Evolutionary conservation across 192 early-diverging fungal species (phyloP), one percentile per base, ranked within the genome.

Genomic region (Coemansia sp.): DNA sequence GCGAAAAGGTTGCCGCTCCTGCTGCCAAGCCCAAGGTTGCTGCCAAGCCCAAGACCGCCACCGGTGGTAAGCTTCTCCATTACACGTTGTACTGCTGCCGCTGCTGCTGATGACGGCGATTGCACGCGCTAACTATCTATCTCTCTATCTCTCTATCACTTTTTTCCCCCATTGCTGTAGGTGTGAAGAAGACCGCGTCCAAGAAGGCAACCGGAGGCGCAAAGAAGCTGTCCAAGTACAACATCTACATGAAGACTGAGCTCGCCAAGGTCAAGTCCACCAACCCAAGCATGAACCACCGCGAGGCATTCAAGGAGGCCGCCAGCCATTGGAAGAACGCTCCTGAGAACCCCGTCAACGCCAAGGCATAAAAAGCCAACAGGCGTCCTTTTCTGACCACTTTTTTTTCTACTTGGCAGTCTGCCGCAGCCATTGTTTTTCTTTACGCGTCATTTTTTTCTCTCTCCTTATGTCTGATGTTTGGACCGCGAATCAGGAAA

Each of bases 181-280:
- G 57, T 34, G 57, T 60, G 57, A 60, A 60, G 57, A 60, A 60
- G 57, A 6, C 57, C 31, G 16, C 31, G 1, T 5, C 57, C 57
- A 60, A 60, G 57, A 60, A 36, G 57, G 31, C 31, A 20, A 20
- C 49, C 2, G 57, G 16, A 29, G 40, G 70, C 65, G 74, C 70
- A 27, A 86, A 86, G 73, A 89, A 87, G 81, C 58, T 86, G 52
- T 87, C 88, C 31, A 80, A 87, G 62, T 91, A 91, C 83, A 90
- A 91, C 84, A 81, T 80, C 71, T 91, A 84, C 76, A 91, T 91
- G 89, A 91, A 91, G 85, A 60, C 73, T n/a, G 85, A 90, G 84
- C 80, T 91, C 13, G 74, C 87, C 72, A 88, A 88, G 76, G 85
- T 88, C 86, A 91, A 91, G 87, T 70, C 71, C 24, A 72, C 80